A percentile compares a stretch with the other conserved stretches of the same genome.
Evolutionary conservation across 768 basidiomycete species (phyloP).

Genomic region (Rhodocollybia butyracea): DNA sequence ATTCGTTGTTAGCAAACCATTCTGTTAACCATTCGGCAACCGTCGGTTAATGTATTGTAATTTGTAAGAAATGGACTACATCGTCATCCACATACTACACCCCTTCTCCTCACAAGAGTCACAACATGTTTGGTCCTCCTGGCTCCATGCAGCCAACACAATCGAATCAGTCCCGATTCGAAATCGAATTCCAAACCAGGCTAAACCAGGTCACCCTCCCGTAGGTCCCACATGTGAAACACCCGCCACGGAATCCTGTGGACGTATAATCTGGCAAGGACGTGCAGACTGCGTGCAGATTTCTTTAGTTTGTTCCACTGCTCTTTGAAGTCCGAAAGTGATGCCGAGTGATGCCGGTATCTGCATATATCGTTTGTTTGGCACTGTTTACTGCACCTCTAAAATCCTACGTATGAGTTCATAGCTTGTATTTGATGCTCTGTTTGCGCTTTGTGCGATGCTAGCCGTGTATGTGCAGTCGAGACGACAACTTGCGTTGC

Average conservation of each 20-base stretch:
- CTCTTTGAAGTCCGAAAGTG: no score
- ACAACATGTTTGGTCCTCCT: no score
- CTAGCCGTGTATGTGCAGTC: constrained; percentile 66
- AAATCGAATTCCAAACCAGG: constrained; percentile 9
- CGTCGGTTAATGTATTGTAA: constrained; percentile 89
- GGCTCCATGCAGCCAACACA: constrained; percentile 6
- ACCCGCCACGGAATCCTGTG: constrained; percentile 91
- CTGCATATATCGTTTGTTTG: no score
- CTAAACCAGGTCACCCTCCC: background rate
- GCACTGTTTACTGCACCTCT: no score
- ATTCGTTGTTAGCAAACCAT: constrained; percentile 66
- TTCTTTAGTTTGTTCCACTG: no score
- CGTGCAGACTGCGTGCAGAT: constrained; percentile 84
- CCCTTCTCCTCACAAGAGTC: constrained; percentile 10
- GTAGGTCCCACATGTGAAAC: constrained; percentile 43
- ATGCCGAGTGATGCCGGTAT: no score
- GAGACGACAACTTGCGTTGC: constrained; percentile 62
- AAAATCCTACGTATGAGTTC: no score
- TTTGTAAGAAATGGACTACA: constrained; percentile 32
- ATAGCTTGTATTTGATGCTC: constrained; percentile 77
- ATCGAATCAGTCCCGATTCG: no score
- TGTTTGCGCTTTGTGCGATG: constrained; percentile 67
- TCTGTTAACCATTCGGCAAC: constrained; percentile 95
- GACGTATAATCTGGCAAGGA: constrained; percentile 76
- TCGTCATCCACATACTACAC: constrained; percentile 23